Base-by-base conservation (phyloP, 257 asterid genomes). In the Ilex aquifolium region DNA sequence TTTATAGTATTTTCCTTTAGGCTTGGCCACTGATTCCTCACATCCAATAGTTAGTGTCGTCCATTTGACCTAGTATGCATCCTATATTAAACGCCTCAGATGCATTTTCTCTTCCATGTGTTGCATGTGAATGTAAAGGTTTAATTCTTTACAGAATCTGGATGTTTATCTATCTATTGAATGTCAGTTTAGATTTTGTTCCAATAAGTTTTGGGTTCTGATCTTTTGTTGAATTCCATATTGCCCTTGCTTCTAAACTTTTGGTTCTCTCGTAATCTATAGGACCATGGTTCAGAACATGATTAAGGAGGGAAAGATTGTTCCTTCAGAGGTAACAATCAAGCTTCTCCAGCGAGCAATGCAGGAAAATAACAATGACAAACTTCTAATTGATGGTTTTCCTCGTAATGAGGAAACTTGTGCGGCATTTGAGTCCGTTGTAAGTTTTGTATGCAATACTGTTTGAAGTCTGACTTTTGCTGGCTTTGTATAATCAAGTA, bases 321-420 rank as follows among this genome's bases (percentile, higher is more conserved):
- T 53, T 53, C 57, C 57, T 14, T 53, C 57, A 53, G 57, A 53
- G 57, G 57, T 53, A 53, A 53, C 57, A n/a, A 10, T 53, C 31
- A 53, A 21, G 5, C 57, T 53, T 3, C 57, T 53, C 31, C 57
- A 53, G 30, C 57, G 30, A 53, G 57, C 57, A 53, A 53, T 17
- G 57, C 57, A 3, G 5, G 57, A 53, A 17, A 53, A 14, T 21
- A 3, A 27, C 5, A 53, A 53, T n/a, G 30, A 53, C 57, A 53
- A 53, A n/a, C 6, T 14, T 12, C 54, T 49, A 3, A 49, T 49
- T 6, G 54, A 49, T 49, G 54, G 54, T 12, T 53, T 53, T 53
- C 57, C 57, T 15, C 57, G 29, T 53, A 53, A 53, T 27, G 57
- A 53, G 57, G 57, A 53, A 53, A 53, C 3, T 17, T 5, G 57